phyloP scores from a whole-genome alignment of 2,329 filamentous ascomycete genomes.

The Curvularia eragrostidis region DNA sequence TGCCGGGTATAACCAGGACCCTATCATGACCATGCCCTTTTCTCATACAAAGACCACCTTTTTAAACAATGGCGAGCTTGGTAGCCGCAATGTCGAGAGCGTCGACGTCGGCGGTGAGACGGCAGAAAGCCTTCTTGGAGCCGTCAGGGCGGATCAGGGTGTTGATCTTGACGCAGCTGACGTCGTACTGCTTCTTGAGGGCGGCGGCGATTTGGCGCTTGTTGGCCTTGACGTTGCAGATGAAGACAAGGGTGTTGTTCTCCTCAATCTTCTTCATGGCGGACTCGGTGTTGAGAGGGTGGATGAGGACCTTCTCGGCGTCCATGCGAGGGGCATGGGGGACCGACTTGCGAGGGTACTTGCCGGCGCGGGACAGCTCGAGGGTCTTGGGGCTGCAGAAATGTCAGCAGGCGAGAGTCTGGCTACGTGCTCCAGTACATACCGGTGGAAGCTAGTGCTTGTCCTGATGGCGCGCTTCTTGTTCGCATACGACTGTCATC shows the following conservation, averaged over 20 bases:
- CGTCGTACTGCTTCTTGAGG: slow-evolving; percentile 99
- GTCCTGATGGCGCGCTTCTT: slow-evolving; percentile 91
- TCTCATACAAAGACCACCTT: slow-evolving; percentile 22
- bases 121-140: slow-evolving; percentile 97
- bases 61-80: slow-evolving; percentile 97
- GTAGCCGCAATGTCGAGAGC: slow-evolving; percentile 99
- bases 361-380: slow-evolving; percentile 84
- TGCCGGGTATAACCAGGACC: slow-evolving; percentile 43
- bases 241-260: slow-evolving; percentile 99
- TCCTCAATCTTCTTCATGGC: slow-evolving; percentile 99
- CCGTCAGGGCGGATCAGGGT: slow-evolving; percentile 97
- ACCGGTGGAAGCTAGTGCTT: slow-evolving; percentile 92
- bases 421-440: slow-evolving; percentile 4
- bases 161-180: slow-evolving; percentile 99
- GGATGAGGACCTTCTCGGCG: slow-evolving; percentile 96
- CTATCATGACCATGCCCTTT: slow-evolving; percentile 35
- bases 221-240: slow-evolving; percentile 89
- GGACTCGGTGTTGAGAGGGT: slow-evolving; percentile 98
- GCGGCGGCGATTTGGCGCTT: slow-evolving; percentile 99
- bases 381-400: slow-evolving; percentile 81
- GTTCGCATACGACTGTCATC: slow-evolving; percentile 70
- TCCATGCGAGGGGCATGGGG: slow-evolving; percentile 89
- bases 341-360: slow-evolving; percentile 97
- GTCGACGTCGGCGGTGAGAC: slow-evolving; percentile 94
- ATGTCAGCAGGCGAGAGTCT: slow-evolving; percentile 9